Evolutionary conservation across 345 rosid genomes (phyloP), one percentile per base, ranked within the genome.

Genomic region (Rhizophora mangle): DNA sequence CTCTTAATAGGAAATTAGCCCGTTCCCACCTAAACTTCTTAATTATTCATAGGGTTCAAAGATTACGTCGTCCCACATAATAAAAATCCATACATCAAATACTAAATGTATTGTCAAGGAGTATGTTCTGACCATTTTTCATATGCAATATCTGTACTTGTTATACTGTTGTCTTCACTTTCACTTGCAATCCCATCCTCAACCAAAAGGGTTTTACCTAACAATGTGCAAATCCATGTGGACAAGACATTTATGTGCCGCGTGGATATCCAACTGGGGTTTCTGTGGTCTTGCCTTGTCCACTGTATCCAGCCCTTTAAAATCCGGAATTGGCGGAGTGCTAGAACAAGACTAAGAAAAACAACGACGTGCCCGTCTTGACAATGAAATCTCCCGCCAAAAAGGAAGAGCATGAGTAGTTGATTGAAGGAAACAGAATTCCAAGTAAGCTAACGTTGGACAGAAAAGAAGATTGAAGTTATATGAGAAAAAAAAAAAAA

Each of bases 371-470:
- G 77, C 55, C 68, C 76, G 64, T 78, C 75, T 66, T 69, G 78
- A 74, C 66, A 74, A 65, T 61, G 71, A 78, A 60, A 72, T 80
- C 69, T 83, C 87, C 87, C 87, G 85, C 87, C 84, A 69, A 80
- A 81, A 76, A 51, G 2, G 53, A 26, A 27, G 31, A 52, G 27
- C 6, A 64, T 53, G 56, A 31, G 22, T 19, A 3, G 27, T 55
- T 60, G 52, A 78, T 57, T 62, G 24, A 20, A 26, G 46, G 6
- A 37, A 53, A 27, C 74, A 46, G 3, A 27, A 9, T 19, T 24
- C 60, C 31, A 1, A 21, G 60, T 21, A 24, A 56, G 18, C 8
- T 8, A 55, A 55, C 59, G 49, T 11, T 9, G 2, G 59, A 22
- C 22, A 21, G 29, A 55, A 22, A 21, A 55, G 3, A 22, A 7